Percentiles rank a stretch among this genome's conserved stretches.
Conservation (phyloP, 805 yeast genomes). For the Schizosaccharomyces lindneri region DNA sequence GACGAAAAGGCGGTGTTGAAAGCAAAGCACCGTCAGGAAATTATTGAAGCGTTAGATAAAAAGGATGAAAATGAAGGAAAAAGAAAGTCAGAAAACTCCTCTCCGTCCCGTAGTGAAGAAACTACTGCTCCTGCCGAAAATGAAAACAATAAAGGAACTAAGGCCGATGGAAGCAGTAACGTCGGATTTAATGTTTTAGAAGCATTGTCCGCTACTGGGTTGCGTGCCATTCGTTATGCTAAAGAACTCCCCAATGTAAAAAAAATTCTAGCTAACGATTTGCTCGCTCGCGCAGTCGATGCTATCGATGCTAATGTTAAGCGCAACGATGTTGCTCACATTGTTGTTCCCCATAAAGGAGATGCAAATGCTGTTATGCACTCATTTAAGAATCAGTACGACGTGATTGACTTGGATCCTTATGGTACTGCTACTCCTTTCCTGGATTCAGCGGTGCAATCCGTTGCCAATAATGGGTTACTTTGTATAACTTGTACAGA, state of each 20-base stretch:
- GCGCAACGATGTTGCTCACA: conserved; percentile 32
- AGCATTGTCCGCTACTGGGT: conserved; percentile 84
- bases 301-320: conserved; percentile 49
- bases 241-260: conserved; percentile 63
- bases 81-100: conserved; percentile 3
- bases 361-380: conserved; percentile 82
- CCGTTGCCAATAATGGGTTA: conserved; percentile 63
- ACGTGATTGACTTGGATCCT: conserved; percentile 84
- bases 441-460: conserved; percentile 70
- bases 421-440: conserved; percentile 95
- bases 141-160: not conserved
- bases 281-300: conserved; percentile 62
- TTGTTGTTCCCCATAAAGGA: conserved; percentile 46
- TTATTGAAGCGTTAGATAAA: conserved; percentile 6
- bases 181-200: conserved; percentile 41
- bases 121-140: not conserved
- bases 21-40: not conserved
- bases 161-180: conserved; percentile 4
- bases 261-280: conserved; percentile 67
- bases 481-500: conserved; percentile 88
- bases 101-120: not conserved
- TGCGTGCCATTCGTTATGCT: conserved; percentile 80
- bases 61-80: conserved; percentile 7
- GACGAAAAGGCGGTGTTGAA: not conserved
- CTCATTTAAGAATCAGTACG: conserved; percentile 23